Base-by-base conservation (phyloP, 2,329 filamentous ascomycete species). In the Monascus ruber region DNA sequence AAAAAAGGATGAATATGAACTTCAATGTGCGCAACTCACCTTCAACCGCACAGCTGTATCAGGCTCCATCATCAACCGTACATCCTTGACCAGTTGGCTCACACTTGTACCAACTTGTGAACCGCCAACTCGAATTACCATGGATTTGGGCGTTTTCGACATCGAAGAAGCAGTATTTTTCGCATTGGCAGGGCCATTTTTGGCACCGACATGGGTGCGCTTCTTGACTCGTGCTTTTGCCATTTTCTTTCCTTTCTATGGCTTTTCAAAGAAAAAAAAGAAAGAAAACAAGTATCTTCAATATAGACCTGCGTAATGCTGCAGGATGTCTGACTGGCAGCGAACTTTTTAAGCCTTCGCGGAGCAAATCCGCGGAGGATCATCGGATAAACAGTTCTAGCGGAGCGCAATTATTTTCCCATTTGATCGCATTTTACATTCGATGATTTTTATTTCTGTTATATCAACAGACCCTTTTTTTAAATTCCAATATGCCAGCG, bases 51-150 rank as follows among this genome's bases (percentile, higher is more conserved):
- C 82, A 3, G 91, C 91, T 4, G 91, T 98, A 39, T 87, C 85
- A 1, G 91, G 91, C 64, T 96, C 87, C 87, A 98, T 94, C 68
- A 96, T 89, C 40, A 74, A 74, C 52, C 91, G 80, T 42, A 96
- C 84, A 67, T 98, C 91, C 51, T 83, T 80, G 24, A 89, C 88
- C 51, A 98, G 71, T 66, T 96, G 88, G 60, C 82, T 89, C 53
- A 98, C 76, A 60, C 84, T 94, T 43, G 85, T 78, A 42, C 91
- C 91, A 38, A 98, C 86, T 59, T 95, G 85, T 54, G 87, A 84
- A 52, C 88, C 89, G 53, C 91, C 91, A 54, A 95, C 88, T 51
- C 91, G 85, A 63, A 98, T 94, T 42, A 98, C 89, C 89, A 98
- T 95, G 60, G 83, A 93, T 73, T 95, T 95, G 28, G 91, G 91